Base-by-base conservation (phyloP, 441 rosid genomes). In the Pelargonium exstipulatum region DNA sequence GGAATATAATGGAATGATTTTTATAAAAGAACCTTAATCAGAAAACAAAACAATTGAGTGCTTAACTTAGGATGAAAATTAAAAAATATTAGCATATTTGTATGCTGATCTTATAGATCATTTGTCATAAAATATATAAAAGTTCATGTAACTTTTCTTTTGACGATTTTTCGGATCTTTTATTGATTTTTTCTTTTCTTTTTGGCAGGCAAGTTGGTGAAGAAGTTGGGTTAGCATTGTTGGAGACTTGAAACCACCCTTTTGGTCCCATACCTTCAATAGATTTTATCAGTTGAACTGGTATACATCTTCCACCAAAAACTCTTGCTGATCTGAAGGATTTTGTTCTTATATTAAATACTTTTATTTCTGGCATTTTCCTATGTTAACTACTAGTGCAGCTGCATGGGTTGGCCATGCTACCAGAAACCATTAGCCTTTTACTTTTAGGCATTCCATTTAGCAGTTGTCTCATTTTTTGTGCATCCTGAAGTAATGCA, bases 121-220 rank as follows among this genome's bases (percentile, higher is more conserved):
- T 16, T 17, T 9, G 12, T 22, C 61, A 53, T 53, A 53, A 53
- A 17, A 17, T 53, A 16, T 17, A 17, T 53, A 53, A 9, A 16
- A 16, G 0, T 64, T 62, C 24, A 13, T 45, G 32, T 22, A 71
- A 2, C 24, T n/a, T 45, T 2, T 43, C 20, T 64, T 51, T 22
- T 4, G 4, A 70, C 32, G 62, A 70, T 53, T 53, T 17, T 2
- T 17, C 26, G 24, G 20, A 14, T 46, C 12, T 35, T 16, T 24
- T 29, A 0, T 20, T 18, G 9, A 10, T 32, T 37, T 40, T 0
- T 24, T 10, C 12, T 1, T 42, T 40, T 6, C 12, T 1, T 42
- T 40, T 6, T 58, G 58, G 13, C 45, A 45, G 66, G 42, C 49
- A 20, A 72, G 45, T 45, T 37, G 69, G 65, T 42, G 53, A 71